These are phyloP conservation scores for Xylaria telfairii DNA, from an alignment of 495 filamentous ascomycete species.

Conservation along the genomic window DNA sequence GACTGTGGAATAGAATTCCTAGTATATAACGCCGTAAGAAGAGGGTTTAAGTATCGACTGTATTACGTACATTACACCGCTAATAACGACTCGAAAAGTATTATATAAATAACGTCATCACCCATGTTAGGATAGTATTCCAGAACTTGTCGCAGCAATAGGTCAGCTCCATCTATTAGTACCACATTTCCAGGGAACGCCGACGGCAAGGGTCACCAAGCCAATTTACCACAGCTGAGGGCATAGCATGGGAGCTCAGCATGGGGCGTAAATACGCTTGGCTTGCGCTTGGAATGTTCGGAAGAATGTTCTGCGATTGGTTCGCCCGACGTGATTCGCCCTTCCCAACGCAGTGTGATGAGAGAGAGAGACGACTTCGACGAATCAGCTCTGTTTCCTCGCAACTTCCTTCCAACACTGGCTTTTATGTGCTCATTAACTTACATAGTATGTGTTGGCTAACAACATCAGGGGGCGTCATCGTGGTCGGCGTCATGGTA, in stretches of 20 bases:
- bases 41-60: neutral
- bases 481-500: neutral
- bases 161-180: conserved; percentile 1
- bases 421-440: neutral
- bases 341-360: conserved; percentile 19
- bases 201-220: neutral
- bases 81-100: too few species aligned
- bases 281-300: conserved; percentile 18
- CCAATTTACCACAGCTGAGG: conserved; percentile 8
- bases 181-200: neutral
- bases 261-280: too few species aligned
- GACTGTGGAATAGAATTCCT: too few species aligned
- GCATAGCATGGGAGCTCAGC: too few species aligned
- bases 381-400: conserved; percentile 2
- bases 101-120: neutral
- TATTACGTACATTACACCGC: too few species aligned
- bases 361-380: neutral
- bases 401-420: neutral
- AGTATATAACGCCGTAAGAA: too few species aligned
- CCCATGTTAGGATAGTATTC: neutral
- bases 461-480: neutral
- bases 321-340: conserved; percentile 6
- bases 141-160: conserved; percentile 16
- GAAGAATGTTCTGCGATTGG: conserved; percentile 16
- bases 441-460: neutral